A percentile compares a stretch with the other conserved stretches of the same genome.
phyloP scores from a whole-genome alignment of 768 basidiomycete genomes.

The Obba rivulosa region DNA sequence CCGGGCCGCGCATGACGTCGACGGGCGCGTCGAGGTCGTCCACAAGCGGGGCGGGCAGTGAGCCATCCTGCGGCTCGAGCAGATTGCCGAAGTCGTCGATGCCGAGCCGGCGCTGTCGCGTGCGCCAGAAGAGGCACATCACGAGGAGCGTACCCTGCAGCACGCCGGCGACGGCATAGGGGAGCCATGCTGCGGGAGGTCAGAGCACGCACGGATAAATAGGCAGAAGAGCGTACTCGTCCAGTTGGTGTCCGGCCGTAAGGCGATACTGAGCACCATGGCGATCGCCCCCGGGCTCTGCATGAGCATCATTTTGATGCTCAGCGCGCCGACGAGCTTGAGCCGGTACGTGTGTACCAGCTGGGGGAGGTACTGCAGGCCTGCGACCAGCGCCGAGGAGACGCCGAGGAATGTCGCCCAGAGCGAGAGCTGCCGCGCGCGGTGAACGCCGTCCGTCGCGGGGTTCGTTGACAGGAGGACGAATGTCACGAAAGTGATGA shows the following conservation, averaged over 20 bases:
- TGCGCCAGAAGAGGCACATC: conserved; percentile 86
- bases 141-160: conserved; percentile 79
- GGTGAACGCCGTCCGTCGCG: conserved; percentile 31
- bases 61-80: conserved; percentile 15
- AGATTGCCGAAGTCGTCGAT: conserved; percentile 89
- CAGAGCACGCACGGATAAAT: background rate
- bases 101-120: conserved; percentile 64
- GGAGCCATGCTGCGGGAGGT: conserved; percentile 61
- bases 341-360: conserved; percentile 70
- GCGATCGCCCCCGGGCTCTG: conserved; percentile 85
- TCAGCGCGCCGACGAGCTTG: conserved; percentile 86
- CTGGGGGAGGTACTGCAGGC: conserved; percentile 87
- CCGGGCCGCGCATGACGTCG: conserved; percentile 4
- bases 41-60: background rate
- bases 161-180: conserved; percentile 73
- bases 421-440: conserved; percentile 33
- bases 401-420: conserved; percentile 92
- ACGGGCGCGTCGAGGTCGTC: conserved; percentile 9
- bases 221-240: conserved; percentile 47
- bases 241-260: conserved; percentile 79
- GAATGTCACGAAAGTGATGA: conserved; percentile 57
- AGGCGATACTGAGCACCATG: conserved; percentile 81
- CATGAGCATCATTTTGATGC: conserved; percentile 93
- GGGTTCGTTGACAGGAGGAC: conserved; percentile 48
- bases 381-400: conserved; percentile 69